Evolutionary conservation across 2,329 filamentous ascomycete genomes (phyloP).

Genomic region (Leptoxyphium fumago): DNA sequence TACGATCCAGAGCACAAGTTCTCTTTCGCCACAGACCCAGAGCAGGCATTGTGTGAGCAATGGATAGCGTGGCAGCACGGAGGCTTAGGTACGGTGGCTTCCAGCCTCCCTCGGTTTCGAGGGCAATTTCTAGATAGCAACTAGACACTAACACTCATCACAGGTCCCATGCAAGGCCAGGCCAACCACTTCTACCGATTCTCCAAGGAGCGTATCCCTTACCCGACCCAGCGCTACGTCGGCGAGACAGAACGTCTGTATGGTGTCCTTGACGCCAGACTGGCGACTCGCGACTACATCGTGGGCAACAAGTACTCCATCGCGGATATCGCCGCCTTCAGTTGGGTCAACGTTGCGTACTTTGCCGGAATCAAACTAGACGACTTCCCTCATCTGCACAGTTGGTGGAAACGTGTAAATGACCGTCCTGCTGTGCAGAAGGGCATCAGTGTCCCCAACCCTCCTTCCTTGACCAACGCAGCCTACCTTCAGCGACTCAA

Average conservation of each 20-base stretch:
- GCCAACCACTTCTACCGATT: conserved; percentile 24
- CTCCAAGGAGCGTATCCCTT: conserved; percentile 29
- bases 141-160: neutral
- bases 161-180: conserved; percentile 26
- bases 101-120: no score
- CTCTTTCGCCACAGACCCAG: conserved; percentile 31
- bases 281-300: conserved; percentile 27
- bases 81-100: conserved; percentile 17
- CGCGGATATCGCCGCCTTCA: conserved; percentile 32
- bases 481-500: conserved; percentile 27
- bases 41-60: conserved; percentile 36
- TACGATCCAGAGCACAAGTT: conserved; percentile 34
- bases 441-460: conserved; percentile 23
- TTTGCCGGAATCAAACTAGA: conserved; percentile 28
- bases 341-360: conserved; percentile 28
- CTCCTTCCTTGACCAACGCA: conserved; percentile 27
- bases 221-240: conserved; percentile 31
- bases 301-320: conserved; percentile 33
- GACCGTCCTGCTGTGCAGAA: conserved; percentile 28
- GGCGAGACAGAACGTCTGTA: conserved; percentile 33
- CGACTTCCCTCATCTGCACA: conserved; percentile 28
- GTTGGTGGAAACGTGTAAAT: conserved; percentile 29
- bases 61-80: conserved; percentile 45
- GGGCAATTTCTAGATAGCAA: neutral
- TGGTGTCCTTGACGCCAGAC: conserved; percentile 29